Evolutionary conservation across 306 rosid genomes (phyloP), one percentile per base, ranked within the genome.

Genomic region (Carpinus viminea): DNA sequence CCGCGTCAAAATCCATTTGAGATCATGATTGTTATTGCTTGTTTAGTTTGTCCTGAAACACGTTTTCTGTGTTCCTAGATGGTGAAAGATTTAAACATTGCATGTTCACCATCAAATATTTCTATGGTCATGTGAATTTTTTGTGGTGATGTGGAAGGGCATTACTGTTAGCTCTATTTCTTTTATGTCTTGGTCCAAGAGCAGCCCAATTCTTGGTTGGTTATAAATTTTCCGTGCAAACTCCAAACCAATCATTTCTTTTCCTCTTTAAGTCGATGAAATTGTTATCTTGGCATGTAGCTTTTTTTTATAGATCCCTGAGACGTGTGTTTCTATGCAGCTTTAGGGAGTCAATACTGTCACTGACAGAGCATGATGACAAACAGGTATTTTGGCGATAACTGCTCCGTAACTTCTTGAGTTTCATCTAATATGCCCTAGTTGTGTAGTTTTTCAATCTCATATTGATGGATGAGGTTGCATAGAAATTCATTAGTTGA

Each of bases 361-460:
- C 98, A 75, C 87, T 96, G 87, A 93, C 99, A 1, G 99, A 96
- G 86, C 99, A 96, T 56, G 92, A 87, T 54, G 99, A 96, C 90
- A 96, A 85, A 89, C 97, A 92, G 99, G 99, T 96, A 87, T 53
- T 47, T 48, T 54, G 72, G 57, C 52, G 65, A 51, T 41, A 41
- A 53, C 74, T 51, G 70, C 54, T n/a, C 28, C 36, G 20, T 45
- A 7, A 31, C 46, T 20, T 73, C 52, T 68, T 21, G 62, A 16
- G 13, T 57, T 68, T 45, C 31, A 16, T 52, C 56, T 47, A 16
- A 73, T 64, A 34, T 80, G 31, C 16, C 20, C 68, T 50, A 47
- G 26, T 43, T 13, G 7, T 68, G 6, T 18, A 17, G 2, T 74
- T 20, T 18, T 21, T 20, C 5, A 1, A 16, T 34, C 1, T 66